These are phyloP conservation scores for Claviceps lovelessii DNA, from an alignment of 2,329 filamentous ascomycete species.

Conservation along the genomic window DNA sequence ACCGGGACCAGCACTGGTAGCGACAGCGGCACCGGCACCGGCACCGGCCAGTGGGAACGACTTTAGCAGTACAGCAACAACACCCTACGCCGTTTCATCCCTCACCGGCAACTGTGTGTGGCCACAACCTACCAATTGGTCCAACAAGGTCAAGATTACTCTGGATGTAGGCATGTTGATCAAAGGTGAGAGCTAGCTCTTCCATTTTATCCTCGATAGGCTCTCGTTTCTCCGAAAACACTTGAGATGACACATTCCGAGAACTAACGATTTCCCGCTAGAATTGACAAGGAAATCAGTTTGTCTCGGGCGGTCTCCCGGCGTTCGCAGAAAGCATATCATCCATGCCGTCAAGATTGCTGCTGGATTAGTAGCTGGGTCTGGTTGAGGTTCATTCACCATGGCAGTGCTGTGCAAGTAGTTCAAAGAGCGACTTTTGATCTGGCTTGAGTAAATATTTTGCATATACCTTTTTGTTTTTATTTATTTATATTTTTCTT, in stretches of 20 bases:
- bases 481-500: not conserved
- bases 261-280: slow-evolving; percentile 7
- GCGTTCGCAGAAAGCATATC: slow-evolving; percentile 24
- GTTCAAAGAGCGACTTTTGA: not conserved
- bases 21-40: too few relatives aligned
- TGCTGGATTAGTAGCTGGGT: slow-evolving; percentile 6
- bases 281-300: slow-evolving; percentile 23
- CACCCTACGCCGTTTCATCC: slow-evolving; percentile 3
- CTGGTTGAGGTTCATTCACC: not conserved
- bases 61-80: not conserved
- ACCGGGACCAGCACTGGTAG: too few relatives aligned
- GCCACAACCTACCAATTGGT: slow-evolving; percentile 9
- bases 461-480: not conserved
- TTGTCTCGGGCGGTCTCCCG: slow-evolving; percentile 26
- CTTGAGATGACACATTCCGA: not conserved
- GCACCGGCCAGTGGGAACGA: not conserved
- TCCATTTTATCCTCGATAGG: not conserved
- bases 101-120: slow-evolving; percentile 2
- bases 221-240: not conserved
- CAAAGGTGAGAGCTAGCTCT: slow-evolving; percentile 14
- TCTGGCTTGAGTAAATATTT: not conserved
- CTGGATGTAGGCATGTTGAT: slow-evolving; percentile 22
- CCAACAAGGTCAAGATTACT: slow-evolving; percentile 18
- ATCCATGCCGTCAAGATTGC: slow-evolving; percentile 18
- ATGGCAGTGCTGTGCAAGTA: not conserved